Base-by-base conservation (phyloP, 2,329 filamentous ascomycete species). In the Talaromyces sp. region DNA sequence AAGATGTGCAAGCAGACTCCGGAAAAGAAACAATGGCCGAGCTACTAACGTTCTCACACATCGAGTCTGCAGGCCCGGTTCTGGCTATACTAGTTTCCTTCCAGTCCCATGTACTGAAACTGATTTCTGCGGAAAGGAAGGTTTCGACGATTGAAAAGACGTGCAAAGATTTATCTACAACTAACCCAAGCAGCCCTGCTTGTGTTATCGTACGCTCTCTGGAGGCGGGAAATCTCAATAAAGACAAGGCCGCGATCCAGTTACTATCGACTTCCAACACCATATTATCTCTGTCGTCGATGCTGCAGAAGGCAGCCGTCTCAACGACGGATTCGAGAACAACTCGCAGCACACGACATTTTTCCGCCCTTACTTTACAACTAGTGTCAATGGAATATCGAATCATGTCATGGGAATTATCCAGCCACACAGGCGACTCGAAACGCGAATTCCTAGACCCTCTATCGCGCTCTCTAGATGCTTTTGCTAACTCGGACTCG, bases 201-300 rank as follows among this genome's bases (percentile, higher is more conserved):
- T 76, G 74, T 51, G 67, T 81, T 2, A 80, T 81, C 45, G 38
- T 76, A 58, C 70, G 71, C 22, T 80, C 79, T 2, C 61, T 78
- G 15, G 72, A 80, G n/a, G 68, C 72, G 2, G 74, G 75, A 5
- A 69, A 66, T n/a, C 63, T 81, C 5, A 65, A 72, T 3, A 72
- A 71, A 29, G 78, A 80, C 43, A 80, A 80, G 65, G 77, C 78
- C 29, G 78, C 78, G 13, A 68, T 77, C 22, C 80, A 83, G 65
- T 71, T 83, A n/a, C 78, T 81, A 64, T 69, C 78, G 1, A 71
- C 82, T 5, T 79, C 81, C 1, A 80, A 79, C 64, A 76, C 72
- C 2, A 66, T 82, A 5, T 56, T 77, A 15, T 77, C 78, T 8
- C 68, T 80, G 15, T 73, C 69, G 51, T 73, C 74, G 2, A 65